phyloP scores from a whole-genome alignment of 192 early-diverging fungal species.

The Borealophlyctis nickersoniae region DNA sequence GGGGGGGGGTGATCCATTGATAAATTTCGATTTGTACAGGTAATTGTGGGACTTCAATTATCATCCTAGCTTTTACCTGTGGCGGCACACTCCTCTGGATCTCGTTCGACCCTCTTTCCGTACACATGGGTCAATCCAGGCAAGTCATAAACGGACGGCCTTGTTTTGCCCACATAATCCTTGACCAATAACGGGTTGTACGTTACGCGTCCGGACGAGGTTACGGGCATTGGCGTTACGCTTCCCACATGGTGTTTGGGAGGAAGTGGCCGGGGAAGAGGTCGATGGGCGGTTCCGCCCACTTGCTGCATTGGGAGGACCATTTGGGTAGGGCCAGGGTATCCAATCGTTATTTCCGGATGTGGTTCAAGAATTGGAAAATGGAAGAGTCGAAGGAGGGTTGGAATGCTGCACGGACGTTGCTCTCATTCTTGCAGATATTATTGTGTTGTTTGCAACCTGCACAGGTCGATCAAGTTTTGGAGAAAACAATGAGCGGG shows the following conservation, averaged over 20 bases:
- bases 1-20: too few species aligned
- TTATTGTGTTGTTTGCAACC: too few species aligned
- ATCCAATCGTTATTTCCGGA: too few species aligned
- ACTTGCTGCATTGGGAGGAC: neutral
- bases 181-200: slow-evolving; percentile 48
- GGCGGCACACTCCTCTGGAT: slow-evolving; percentile 42
- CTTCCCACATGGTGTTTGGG: neutral
- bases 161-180: slow-evolving; percentile 43
- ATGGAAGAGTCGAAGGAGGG: too few species aligned
- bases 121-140: slow-evolving; percentile 48
- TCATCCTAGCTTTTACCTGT: slow-evolving; percentile 30
- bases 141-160: slow-evolving; percentile 50
- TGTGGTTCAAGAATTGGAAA: too few species aligned
- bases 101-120: slow-evolving; percentile 44
- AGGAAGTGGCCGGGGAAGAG: neutral
- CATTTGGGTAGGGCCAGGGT: too few species aligned
- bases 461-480: too few species aligned
- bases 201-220: slow-evolving; percentile 18
- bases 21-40: neutral
- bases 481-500: too few species aligned
- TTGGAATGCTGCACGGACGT: too few species aligned
- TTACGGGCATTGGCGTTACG: slow-evolving; percentile 19
- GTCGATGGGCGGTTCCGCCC: neutral
- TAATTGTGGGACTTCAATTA: neutral
- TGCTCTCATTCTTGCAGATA: too few species aligned